Evolutionary conservation across 352 stramenopile genomes (phyloP), one percentile per base, ranked within the genome.

Genomic region (Phytophthora pinifolia): DNA sequence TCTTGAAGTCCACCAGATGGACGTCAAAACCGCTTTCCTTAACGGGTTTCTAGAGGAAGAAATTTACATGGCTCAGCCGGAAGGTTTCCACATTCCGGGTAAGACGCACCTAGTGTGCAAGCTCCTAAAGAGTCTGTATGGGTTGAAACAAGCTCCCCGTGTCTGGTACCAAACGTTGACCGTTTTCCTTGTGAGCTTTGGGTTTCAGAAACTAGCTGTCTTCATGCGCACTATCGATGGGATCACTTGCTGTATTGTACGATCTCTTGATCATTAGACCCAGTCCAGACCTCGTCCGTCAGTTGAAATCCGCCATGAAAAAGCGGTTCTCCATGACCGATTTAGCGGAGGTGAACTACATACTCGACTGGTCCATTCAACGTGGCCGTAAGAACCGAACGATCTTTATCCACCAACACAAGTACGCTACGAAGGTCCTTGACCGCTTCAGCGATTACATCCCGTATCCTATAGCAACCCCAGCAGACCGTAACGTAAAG

Each of bases 1-100:
- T 18, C 59, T 48, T 30, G 36, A 65, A 32, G 13, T 58, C 18
- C 44, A 65, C 17, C 59, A 72, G 27, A 65, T 61, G 37, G 53
- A 72, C 44, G 51, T 65, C 1, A 68, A 65, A n/a, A 72, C 48
- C 0, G 59, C 52, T 4, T 68, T 68, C 20, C 22, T 59, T 6
- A 44, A 68, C 18, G 56, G 56, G 12, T 41, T 17, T 4, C 46
- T 71, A 0, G 41, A 60, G 9, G 51, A 63, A 17, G 49, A 67
- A 5, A 56, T 71, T 6, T 67, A 67, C 47, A 67, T 59, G 47
- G 22, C 42, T 30, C 53, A 64, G 9, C 42, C 41, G 22, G 36
- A 61, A 37, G 57, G 57, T 7, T 55, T 60, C 10, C 20, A 14
- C 30, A 18, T 51, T 10, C 15, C 49, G 1, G 50, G 50, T 14